Percentiles rank a stretch among this genome's conserved stretches.
phyloP scores from a whole-genome alignment of 1,284 basidiomycete species.

The Takashimella koratensis region DNA sequence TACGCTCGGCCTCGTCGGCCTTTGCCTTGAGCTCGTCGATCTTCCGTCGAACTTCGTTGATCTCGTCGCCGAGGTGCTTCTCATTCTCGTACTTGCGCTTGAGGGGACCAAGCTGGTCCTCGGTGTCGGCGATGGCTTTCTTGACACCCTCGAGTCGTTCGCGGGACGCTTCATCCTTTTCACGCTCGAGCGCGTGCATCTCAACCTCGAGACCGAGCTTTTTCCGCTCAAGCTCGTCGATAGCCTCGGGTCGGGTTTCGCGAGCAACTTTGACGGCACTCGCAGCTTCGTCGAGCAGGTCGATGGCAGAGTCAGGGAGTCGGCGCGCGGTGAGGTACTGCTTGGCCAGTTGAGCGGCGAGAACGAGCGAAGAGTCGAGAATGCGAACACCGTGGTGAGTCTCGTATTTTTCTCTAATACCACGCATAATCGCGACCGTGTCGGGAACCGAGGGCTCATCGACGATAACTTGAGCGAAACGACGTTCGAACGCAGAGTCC shows the following conservation, averaged over 20 bases:
- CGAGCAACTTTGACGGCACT: conserved; percentile 78
- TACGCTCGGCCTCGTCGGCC: conserved; percentile 89
- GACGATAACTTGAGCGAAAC: conserved; percentile 91
- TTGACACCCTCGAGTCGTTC: conserved; percentile 74
- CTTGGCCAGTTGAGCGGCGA: conserved; percentile 87
- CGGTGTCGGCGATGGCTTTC: conserved; percentile 78
- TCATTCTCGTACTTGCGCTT: conserved; percentile 86
- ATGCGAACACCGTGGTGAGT: conserved; percentile 85
- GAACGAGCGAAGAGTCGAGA: conserved; percentile 82
- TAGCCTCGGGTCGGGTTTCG: conserved; percentile 90
- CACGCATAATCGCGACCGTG: conserved; percentile 83
- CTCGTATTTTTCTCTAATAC: conserved; percentile 74
- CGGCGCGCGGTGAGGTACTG: conserved; percentile 86
- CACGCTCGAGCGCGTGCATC: conserved; percentile 88
- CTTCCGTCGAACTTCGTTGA: conserved; percentile 71
- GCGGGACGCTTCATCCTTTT: conserved; percentile 87
- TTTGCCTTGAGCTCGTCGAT: conserved; percentile 92
- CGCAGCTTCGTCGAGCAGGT: conserved; percentile 84
- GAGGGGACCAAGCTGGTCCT: conserved; percentile 85
- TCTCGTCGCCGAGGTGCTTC: conserved; percentile 79
- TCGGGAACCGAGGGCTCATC: conserved; percentile 88
- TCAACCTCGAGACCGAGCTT: conserved; percentile 94
- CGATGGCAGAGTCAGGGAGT: conserved; percentile 86
- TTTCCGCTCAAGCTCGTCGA: conserved; percentile 88
- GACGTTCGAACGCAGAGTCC: conserved; percentile 87